Percentiles rank a stretch among this genome's conserved stretches.
phyloP scores from a whole-genome alignment of 345 rosid genomes.

The Corchorus olitorius region DNA sequence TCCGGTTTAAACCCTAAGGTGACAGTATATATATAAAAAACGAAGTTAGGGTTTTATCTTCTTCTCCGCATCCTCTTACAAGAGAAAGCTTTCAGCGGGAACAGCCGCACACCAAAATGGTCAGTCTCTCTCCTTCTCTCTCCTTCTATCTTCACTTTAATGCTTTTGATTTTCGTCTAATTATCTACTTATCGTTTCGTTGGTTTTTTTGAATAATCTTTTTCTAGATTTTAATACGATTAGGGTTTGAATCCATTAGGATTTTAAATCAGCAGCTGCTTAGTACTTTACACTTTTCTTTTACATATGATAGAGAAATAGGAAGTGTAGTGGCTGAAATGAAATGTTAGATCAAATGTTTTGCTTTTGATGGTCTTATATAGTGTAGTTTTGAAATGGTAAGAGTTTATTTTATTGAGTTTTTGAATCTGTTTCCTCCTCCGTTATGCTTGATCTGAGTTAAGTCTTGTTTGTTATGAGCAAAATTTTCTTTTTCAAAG shows the following conservation, averaged over 20 bases:
- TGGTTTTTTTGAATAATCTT: not conserved
- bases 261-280: not conserved
- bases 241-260: not conserved
- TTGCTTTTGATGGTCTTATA: not conserved
- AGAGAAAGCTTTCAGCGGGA: not conserved
- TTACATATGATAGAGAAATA: not conserved
- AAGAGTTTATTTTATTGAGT: not conserved
- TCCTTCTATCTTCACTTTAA: not conserved
- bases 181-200: not conserved
- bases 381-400: not conserved
- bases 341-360: not conserved
- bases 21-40: not conserved
- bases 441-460: not conserved
- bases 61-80: not conserved
- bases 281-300: not conserved
- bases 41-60: not conserved
- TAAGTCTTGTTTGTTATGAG: not conserved
- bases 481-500: not conserved
- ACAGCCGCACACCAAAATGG: constrained; percentile 3
- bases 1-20: not conserved
- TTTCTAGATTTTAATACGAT: not conserved
- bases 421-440: not conserved
- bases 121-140: not conserved
- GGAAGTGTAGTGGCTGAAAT: not conserved
- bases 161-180: not conserved